Percentiles rank a stretch among this genome's conserved stretches.
Conservation (phyloP, 345 rosid species). For the Eucalyptus sp. region DNA sequence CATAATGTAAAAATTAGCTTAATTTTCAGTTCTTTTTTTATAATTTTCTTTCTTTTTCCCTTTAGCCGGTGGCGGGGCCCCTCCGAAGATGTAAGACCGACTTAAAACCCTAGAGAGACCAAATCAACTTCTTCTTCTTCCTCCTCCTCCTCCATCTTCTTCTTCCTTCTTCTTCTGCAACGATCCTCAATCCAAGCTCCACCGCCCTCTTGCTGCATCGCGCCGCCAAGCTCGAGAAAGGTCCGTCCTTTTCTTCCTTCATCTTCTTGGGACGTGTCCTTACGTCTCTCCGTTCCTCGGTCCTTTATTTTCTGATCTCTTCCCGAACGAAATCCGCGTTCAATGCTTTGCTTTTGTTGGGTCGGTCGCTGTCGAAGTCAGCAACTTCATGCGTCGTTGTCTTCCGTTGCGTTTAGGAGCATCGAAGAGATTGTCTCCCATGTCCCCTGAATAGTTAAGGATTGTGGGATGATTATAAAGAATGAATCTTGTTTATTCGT, state of each 20-base stretch:
- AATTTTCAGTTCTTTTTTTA: neutral
- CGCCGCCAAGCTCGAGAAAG: neutral
- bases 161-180: neutral
- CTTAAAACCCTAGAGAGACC: neutral
- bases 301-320: neutral
- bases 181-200: neutral
- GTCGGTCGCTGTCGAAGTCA: neutral
- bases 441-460: neutral
- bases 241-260: neutral
- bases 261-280: neutral
- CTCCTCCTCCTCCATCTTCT: neutral
- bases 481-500: neutral
- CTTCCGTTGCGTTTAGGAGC: neutral
- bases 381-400: neutral
- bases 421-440: neutral
- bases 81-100: neutral
- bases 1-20: neutral
- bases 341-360: neutral
- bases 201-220: neutral
- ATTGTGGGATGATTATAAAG: neutral
- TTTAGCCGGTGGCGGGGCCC: neutral
- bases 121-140: neutral
- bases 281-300: neutral
- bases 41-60: neutral
- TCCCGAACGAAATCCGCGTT: neutral